A percentile compares a stretch with the other conserved stretches of the same genome.
Evolutionary conservation across 2,329 filamentous ascomycete species (phyloP).

Genomic region (Metarhizium guizhouense): DNA sequence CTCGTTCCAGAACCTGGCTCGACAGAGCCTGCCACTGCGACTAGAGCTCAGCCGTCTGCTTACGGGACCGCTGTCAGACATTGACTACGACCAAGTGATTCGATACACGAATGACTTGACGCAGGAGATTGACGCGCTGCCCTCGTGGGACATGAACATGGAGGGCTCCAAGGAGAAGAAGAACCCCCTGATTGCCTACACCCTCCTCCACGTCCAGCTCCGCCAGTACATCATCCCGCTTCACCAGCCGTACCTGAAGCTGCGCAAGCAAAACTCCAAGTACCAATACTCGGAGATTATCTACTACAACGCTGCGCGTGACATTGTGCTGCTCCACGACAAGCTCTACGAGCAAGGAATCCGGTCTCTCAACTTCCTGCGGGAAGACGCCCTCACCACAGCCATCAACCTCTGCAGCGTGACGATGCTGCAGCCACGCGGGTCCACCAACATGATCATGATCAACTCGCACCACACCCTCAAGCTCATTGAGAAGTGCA

Average conservation of each 20-base stretch:
- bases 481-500: constrained; percentile 51
- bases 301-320: constrained; percentile 53
- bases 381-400: constrained; percentile 50
- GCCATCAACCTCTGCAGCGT: constrained; percentile 54
- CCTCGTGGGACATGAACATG: constrained; percentile 40
- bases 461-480: constrained; percentile 52
- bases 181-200: constrained; percentile 50
- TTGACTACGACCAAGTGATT: constrained; percentile 54
- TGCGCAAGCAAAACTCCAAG: constrained; percentile 50
- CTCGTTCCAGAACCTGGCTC: constrained; percentile 49
- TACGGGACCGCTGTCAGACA: constrained; percentile 42
- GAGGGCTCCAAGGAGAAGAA: constrained; percentile 32
- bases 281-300: constrained; percentile 56
- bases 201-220: constrained; percentile 51
- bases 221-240: constrained; percentile 54
- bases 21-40: constrained; percentile 46
- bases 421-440: constrained; percentile 49
- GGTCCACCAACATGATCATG: constrained; percentile 54
- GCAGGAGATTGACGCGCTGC: constrained; percentile 50
- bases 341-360: constrained; percentile 51
- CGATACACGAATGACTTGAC: constrained; percentile 52
- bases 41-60: constrained; percentile 49
- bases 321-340: constrained; percentile 53
- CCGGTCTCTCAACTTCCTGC: constrained; percentile 49
- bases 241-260: constrained; percentile 51